Percentiles rank a stretch among this genome's conserved stretches.
phyloP scores from a whole-genome alignment of 441 rosid genomes.

The Erodium trifolium region DNA sequence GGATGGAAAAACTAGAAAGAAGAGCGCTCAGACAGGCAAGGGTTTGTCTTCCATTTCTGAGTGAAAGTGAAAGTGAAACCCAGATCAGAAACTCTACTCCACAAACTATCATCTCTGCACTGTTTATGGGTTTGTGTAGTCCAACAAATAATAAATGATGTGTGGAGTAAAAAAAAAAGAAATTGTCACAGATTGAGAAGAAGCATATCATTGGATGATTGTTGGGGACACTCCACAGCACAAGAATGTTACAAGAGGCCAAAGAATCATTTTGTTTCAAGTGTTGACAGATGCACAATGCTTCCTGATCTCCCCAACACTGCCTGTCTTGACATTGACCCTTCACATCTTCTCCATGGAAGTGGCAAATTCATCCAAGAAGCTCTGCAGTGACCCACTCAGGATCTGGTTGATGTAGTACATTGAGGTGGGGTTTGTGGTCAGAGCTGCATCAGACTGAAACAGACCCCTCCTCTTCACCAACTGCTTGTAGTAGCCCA shows the following conservation, averaged over 20 bases:
- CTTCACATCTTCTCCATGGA: constrained; percentile 83
- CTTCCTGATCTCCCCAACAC: constrained; percentile 58
- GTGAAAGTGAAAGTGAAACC: constrained; percentile 31
- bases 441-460: constrained; percentile 61
- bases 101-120: constrained; percentile 60
- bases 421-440: constrained; percentile 40
- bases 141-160: too few relatives aligned
- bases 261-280: background rate
- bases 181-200: too few relatives aligned
- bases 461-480: constrained; percentile 60
- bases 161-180: too few relatives aligned
- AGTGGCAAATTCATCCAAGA: constrained; percentile 44
- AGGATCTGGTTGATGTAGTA: constrained; percentile 37
- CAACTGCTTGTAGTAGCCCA: constrained; percentile 45
- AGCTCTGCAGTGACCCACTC: constrained; percentile 35
- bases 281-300: constrained; percentile 52
- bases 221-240: too few relatives aligned
- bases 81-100: constrained; percentile 99
- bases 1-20: background rate
- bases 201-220: too few relatives aligned
- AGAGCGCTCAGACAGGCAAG: constrained; percentile 96
- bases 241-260: too few relatives aligned
- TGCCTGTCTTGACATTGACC: constrained; percentile 48
- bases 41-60: constrained; percentile 66
- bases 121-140: constrained; percentile 1